A percentile compares a stretch with the other conserved stretches of the same genome.
Evolutionary conservation across 2,329 filamentous ascomycete species (phyloP).

Genomic region (Ophiostoma montium): DNA sequence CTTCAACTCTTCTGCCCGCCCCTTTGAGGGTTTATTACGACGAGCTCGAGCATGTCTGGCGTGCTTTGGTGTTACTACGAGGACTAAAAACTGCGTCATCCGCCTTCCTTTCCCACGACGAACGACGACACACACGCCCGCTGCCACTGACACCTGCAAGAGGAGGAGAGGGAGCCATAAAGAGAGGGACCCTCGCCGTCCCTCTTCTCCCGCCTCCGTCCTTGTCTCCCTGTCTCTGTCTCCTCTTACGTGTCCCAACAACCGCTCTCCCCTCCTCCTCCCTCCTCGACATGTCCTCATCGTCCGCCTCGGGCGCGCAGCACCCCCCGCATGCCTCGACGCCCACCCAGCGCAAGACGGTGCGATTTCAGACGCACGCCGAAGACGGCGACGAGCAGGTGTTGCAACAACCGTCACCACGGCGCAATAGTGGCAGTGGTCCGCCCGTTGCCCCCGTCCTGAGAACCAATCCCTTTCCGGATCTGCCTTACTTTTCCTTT

Average conservation of each 20-base stretch:
- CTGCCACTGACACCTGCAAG: not conserved
- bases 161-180: slow-evolving; percentile 9
- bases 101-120: not conserved
- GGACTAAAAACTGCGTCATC: not conserved
- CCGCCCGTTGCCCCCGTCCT: not conserved
- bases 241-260: too few relatives aligned
- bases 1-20: too few relatives aligned
- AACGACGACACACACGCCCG: not conserved
- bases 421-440: not conserved
- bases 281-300: slow-evolving; percentile 7
- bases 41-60: not conserved
- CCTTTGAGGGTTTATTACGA: not conserved
- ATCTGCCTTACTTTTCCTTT: not conserved
- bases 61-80: not conserved
- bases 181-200: slow-evolving; percentile 8
- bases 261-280: too few relatives aligned
- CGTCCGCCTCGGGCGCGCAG: not conserved
- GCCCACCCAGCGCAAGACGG: slow-evolving; percentile 11
- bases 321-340: not conserved
- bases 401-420: not conserved
- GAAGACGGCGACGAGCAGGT: not conserved
- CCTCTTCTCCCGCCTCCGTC: slow-evolving; percentile 10
- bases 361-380: slow-evolving; percentile 11
- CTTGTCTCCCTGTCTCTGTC: not conserved
- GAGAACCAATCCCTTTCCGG: not conserved